Evolutionary conservation across 306 rosid genomes (phyloP), one percentile per base, ranked within the genome.

Genomic region (Glycine latifolia): DNA sequence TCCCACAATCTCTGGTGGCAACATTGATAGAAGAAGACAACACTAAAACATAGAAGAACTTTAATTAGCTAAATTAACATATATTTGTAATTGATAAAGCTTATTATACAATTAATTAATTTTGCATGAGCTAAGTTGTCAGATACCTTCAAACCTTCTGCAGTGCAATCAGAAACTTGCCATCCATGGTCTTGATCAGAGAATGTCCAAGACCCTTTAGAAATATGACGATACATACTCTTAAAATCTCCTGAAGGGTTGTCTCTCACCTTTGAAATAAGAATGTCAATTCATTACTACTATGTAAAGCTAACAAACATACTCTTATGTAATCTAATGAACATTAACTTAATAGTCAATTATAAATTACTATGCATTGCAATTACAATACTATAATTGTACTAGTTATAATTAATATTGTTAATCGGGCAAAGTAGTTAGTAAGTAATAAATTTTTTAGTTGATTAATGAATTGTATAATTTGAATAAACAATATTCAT

Each of bases 121-220:
- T 46, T 7, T 55, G 31, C 11, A 31, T 20, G 13, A 31, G 3
- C 6, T 20, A 68, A 48, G 9, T 46, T 75, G 2, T 49, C 37
- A 31, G 3, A 67, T 80, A 92, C 95, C 92, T 91, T 91, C 26
- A 93, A 78, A 76, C 86, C 91, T 67, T 93, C 97, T 6, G 97
- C 94, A 4, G 97, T 91, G 54, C 94, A 87, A 82, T 93, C 98
- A 26, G 98, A 94, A 84, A 89, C 89, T 83, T 91, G 95, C 98
- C 97, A 94, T 81, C 97, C 98, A 11, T 91, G 97, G 76, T 94
- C 98, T 70, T 85, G 88, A 60, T 94, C 94, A 8, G 98, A 94
- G 74, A 91, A 91, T 35, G 97, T 88, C 98, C 98, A 94, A 7
- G 92, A 73, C 12, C 98, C 98, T 82, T 91, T 94, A 9, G 95